Base-by-base conservation (phyloP, 805 yeast species). In the Hanseniaspora singularis region DNA sequence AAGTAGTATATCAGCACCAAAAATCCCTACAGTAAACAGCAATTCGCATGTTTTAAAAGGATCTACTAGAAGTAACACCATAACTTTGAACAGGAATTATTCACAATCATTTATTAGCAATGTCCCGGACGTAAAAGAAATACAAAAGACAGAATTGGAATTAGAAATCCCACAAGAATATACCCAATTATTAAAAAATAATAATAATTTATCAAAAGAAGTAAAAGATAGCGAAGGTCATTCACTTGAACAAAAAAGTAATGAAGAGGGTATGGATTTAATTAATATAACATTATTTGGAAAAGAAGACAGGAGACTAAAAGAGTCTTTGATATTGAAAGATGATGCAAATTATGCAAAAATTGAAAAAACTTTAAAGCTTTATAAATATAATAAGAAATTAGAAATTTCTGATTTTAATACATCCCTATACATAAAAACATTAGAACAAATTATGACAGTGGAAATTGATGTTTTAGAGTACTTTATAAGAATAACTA, bases 301-400 rank as follows among this genome's bases (percentile, higher is more conserved):
- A n/a, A 42, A 38, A 16, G 40, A 42, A n/a, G 46, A 42, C n/a
- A 27, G 46, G 19, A 42, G 46, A 36, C 7, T 42, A 30, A 42
- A 30, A 19, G 46, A 42, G 15, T 42, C 46, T 7, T 14, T 42
- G 22, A 19, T 42, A 14, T 27, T 42, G 18, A 31, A 42, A n/a
- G 46, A 42, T 10, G 40, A 42, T 4, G 15, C 19, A 22, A 42
- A 42, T 14, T 42, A 20, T 16, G 26, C 20, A 4, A 20, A 20
- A 14, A 20, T 42, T 9, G 28, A 10, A 3, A 20, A n/a, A 2
- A 22, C 36, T 3, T n/a, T 42, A 12, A 20, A 20, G 7, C 19
- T n/a, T 5, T 20, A 42, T n/a, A 36, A 42, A 7, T n/a, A n/a
- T n/a, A 42, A 42, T 18, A 15, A 15, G 12, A 34, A 20, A 15